These are phyloP conservation scores for Podospora fimiseda DNA, from an alignment of 495 filamentous ascomycete genomes.

Conservation along the genomic window DNA sequence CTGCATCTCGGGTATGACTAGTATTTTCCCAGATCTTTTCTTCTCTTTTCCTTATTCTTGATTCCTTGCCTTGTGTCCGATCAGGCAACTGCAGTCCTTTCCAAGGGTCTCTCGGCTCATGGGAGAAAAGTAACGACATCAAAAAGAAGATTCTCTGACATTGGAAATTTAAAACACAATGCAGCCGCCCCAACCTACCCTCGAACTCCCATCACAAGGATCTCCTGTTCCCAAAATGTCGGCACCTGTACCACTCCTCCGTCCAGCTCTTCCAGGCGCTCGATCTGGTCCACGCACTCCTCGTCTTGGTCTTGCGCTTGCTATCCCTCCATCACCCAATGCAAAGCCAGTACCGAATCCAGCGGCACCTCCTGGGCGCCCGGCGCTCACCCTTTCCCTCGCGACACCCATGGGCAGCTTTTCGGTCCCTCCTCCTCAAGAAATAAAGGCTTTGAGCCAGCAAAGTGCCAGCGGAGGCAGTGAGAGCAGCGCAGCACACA, in stretches of 20 bases:
- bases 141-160: too few relatives aligned
- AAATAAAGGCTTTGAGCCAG: conserved; percentile 40
- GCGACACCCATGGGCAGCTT: conserved; percentile 79
- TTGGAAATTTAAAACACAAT: conserved; percentile 3
- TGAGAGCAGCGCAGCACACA: conserved; percentile 59
- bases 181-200: conserved; percentile 27
- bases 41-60: background rate
- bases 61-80: background rate
- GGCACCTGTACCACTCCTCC: conserved; percentile 70
- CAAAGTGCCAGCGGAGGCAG: conserved; percentile 65
- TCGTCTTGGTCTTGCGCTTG: conserved; percentile 75
- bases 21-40: conserved; percentile 1
- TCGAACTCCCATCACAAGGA: conserved; percentile 23
- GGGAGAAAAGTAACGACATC: too few relatives aligned
- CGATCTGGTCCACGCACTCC: conserved; percentile 61
- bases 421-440: conserved; percentile 59
- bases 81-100: background rate
- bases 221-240: conserved; percentile 60
- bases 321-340: conserved; percentile 79
- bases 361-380: conserved; percentile 40
- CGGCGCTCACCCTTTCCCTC: conserved; percentile 61
- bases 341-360: conserved; percentile 57
- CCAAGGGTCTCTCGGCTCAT: background rate
- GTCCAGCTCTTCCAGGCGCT: conserved; percentile 73
- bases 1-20: conserved; percentile 23